Base-by-base conservation (phyloP, 2,329 filamentous ascomycete genomes). In the Fusarium sp. region DNA sequence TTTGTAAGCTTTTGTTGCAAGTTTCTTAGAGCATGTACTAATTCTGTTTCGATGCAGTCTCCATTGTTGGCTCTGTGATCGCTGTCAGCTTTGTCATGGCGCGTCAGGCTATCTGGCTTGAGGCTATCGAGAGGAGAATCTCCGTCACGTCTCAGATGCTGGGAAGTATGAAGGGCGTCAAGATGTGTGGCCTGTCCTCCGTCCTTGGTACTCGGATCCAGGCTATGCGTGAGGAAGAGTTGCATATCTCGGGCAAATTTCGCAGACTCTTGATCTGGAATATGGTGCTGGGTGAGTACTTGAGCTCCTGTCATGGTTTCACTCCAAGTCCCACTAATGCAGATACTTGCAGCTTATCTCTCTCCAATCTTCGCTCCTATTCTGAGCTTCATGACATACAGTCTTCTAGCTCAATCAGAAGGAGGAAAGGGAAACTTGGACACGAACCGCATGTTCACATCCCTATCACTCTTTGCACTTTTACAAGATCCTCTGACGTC, bases 141-240 rank as follows among this genome's bases (percentile, higher is more conserved):
- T 54, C 63, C 1, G 70, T 70, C 0, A 78, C 76, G 0, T 72
- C 76, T 0, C 60, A 68, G 5, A 72, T 78, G 46, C 50, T 78
- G 4, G 63, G 71, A 1, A 65, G 62, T 2, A 77, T 78, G 49
- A 78, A 76, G 28, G 75, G 73, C 4, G 67, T 73, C 19, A 78
- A 77, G n/a, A 78, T 78, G 76, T 64, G 75, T 1, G 76, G 76
- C 0, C 46, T 75, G 1, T 61, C 67, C 0, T 56, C 64, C 0
- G 61, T 67, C 1, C 70, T 75, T 12, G 56, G 62, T 6, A 26
- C 26, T 17, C 48, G 47, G 0, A 60, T 70, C 10, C 68, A 70
- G 6, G 38, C n/a, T 6, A 45, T 68, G 36, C 38, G 65, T 2
- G 44, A 8, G 2, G 51, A 68, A 17, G 65, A 63, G 15, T 7